phyloP scores from a whole-genome alignment of 2,329 filamentous ascomycete genomes.

The Aspergillus tanneri region DNA sequence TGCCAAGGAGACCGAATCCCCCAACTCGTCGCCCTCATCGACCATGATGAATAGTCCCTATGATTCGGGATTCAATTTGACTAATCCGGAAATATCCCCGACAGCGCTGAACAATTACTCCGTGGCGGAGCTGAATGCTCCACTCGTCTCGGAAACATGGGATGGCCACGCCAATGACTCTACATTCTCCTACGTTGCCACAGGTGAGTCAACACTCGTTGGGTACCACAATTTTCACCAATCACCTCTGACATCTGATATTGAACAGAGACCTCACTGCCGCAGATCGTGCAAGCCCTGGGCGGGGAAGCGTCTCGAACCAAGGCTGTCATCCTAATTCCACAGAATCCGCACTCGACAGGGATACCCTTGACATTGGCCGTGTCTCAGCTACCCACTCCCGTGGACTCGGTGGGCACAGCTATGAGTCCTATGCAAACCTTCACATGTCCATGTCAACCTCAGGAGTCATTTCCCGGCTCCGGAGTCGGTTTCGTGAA shows the following conservation, averaged over 20 bases:
- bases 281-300: conserved; percentile 21
- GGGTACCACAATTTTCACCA: not conserved
- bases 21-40: not conserved
- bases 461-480: not conserved
- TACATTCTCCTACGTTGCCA: conserved; percentile 8
- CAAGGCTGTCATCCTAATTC: conserved; percentile 20
- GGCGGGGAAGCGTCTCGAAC: conserved; percentile 6
- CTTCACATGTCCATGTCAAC: not conserved
- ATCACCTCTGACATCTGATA: not conserved
- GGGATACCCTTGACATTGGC: not conserved
- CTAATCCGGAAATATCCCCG: not conserved
- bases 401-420: not conserved
- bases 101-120: not conserved
- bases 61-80: not conserved
- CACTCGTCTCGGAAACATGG: conserved; percentile 4
- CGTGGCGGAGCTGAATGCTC: not conserved
- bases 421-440: not conserved
- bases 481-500: too few species aligned
- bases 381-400: not conserved
- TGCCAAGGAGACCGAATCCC: conserved; percentile 2
- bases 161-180: too few species aligned
- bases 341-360: not conserved
- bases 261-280: conserved; percentile 17
- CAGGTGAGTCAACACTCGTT: conserved; percentile 9
- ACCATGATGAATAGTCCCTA: not conserved